Base-by-base conservation (phyloP, 768 basidiomycete species). In the Naganishia vishniacii region DNA sequence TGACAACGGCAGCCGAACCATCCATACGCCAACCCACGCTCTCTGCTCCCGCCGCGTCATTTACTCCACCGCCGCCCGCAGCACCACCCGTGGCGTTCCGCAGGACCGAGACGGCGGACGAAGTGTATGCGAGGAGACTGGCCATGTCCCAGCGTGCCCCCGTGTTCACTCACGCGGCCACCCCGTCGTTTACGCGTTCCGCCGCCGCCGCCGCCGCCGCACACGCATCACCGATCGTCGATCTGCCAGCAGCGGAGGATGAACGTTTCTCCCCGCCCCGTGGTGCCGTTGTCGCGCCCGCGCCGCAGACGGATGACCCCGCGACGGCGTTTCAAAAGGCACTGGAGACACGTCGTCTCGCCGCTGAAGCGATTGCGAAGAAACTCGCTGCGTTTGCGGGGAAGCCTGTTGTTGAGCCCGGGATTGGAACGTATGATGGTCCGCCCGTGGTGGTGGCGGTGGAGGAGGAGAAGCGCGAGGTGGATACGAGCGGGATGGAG, bases 351-450 rank as follows among this genome's bases (percentile, higher is more conserved):
- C 65, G 68, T 41, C 73, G 65, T 59, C 58, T 66, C 48, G 75
- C 75, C 18, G 75, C 75, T 1, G 69, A 70, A 49, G 74, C 75
- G 48, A 74, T 77, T 31, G 75, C 75, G 25, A 73, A 71, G 16
- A 72, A 69, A 48, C 68, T 76, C 7, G 70, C 67, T 12, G 68
- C 48, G n/a, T 11, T 9, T 23, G 37, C 40, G 6, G 34, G 34
- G 31, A 23, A 20, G 23, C 53, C 53, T 11, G 37, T 40, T 18
- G 53, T 40, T 18, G 53, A 40, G 9, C 53, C 53, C 6, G 53
- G 53, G 53, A 56, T 56, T 23, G 53, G 53, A 3, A 34, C 34
- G 34, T 56, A 51, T 18, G 49, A 20, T 12, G 53, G 37, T n/a
- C n/a, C n/a, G 11, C 9, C 44, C 25, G 53, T 4, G 12, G n/a